A percentile compares a stretch with the other conserved stretches of the same genome.
These are phyloP conservation scores for Papilionanthe hybrid DNA, from an alignment of 116 monocot genomes.

Conservation along the genomic window DNA sequence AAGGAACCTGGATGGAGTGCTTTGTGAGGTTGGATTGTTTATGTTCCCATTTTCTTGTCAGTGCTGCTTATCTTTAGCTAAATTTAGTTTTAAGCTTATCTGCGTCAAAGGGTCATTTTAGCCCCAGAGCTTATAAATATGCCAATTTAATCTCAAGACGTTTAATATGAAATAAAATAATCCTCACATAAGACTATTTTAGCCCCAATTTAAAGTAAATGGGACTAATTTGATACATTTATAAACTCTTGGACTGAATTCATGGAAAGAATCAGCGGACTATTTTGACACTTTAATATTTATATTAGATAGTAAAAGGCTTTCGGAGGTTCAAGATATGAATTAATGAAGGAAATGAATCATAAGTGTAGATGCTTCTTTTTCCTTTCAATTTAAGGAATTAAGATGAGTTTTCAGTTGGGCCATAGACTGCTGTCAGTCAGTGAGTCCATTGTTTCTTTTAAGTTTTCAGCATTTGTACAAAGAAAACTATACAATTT, in stretches of 20 bases:
- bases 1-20: conserved; percentile 71
- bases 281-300: not conserved
- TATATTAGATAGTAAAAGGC: not conserved
- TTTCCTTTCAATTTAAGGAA: not conserved
- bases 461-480: not conserved
- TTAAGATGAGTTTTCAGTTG: not conserved
- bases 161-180: too few relatives aligned
- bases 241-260: too few relatives aligned
- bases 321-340: not conserved
- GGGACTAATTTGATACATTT: too few relatives aligned
- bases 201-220: too few relatives aligned
- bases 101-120: not conserved
- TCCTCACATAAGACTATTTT: too few relatives aligned
- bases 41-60: not conserved
- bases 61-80: not conserved
- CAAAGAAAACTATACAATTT: not conserved
- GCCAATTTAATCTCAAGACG: too few relatives aligned
- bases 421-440: not conserved
- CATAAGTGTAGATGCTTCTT: not conserved
- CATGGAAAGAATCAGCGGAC: too few relatives aligned
- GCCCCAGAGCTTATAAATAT: too few relatives aligned
- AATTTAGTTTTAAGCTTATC: not conserved
- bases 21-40: conserved; percentile 15
- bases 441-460: not conserved
- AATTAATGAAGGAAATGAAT: not conserved